phyloP scores from a whole-genome alignment of 768 basidiomycete genomes.

The Mycena belliarum region DNA sequence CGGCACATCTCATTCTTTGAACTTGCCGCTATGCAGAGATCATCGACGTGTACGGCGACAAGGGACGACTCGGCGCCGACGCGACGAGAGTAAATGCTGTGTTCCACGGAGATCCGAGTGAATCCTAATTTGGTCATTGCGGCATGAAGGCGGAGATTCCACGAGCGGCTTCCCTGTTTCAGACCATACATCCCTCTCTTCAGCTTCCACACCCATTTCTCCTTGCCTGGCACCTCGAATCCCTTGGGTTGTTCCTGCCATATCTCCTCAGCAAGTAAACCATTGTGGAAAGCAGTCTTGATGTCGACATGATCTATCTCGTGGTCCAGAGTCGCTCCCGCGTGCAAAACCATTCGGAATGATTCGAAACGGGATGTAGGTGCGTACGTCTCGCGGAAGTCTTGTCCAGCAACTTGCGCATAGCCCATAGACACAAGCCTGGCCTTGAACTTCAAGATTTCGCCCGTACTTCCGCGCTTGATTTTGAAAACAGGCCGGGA shows the following conservation, averaged over 20 bases:
- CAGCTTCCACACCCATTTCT: conserved; percentile 4
- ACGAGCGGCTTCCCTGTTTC: not conserved
- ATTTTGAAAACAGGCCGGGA: not conserved
- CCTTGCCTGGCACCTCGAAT: not conserved
- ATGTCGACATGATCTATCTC: conserved; percentile 2
- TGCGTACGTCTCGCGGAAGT: conserved; percentile 2
- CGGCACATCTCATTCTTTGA: not conserved
- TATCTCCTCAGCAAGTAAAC: not conserved
- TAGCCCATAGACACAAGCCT: not conserved
- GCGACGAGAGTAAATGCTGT: conserved; percentile 24
- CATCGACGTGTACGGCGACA: conserved; percentile 29
- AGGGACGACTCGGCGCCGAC: not conserved
- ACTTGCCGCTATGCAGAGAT: conserved; percentile 21
- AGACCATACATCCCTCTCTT: conserved; percentile 5
- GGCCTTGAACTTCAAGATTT: conserved; percentile 5
- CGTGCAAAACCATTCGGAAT: conserved; percentile 12
- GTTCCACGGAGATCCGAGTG: conserved; percentile 15
- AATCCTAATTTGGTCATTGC: conserved; percentile 17
- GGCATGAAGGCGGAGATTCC: conserved; percentile 23
- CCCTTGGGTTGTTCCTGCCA: not conserved
- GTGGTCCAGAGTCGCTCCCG: not conserved
- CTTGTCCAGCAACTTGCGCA: not conserved
- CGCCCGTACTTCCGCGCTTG: not conserved
- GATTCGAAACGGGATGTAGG: not conserved
- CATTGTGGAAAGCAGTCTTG: not conserved